Conservation (phyloP, 768 basidiomycete species). For the Leccinum imitatum region DNA sequence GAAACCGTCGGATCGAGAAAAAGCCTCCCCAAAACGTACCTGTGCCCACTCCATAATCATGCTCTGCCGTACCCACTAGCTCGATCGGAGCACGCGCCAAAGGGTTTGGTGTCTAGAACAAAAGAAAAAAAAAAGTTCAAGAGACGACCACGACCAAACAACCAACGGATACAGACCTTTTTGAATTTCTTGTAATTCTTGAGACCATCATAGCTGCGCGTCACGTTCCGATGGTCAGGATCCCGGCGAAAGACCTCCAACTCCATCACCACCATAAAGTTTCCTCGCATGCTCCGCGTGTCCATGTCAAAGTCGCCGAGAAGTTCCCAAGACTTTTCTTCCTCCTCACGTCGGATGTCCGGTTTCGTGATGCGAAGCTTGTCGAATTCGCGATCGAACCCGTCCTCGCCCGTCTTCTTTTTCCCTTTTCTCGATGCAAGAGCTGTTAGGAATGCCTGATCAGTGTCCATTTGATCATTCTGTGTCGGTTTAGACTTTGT, state of each 20-base stretch:
- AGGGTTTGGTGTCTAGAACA: slow-evolving; percentile 28
- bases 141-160: slow-evolving; percentile 7
- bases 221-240: slow-evolving; percentile 22
- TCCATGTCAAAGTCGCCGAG: slow-evolving; percentile 63
- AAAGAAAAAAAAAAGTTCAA: neutral
- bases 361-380: slow-evolving; percentile 70
- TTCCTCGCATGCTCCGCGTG: slow-evolving; percentile 59
- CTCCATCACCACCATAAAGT: slow-evolving; percentile 78
- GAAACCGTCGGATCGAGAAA: neutral
- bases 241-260: slow-evolving; percentile 50
- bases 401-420: slow-evolving; percentile 60
- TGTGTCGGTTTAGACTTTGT: slow-evolving; percentile 6
- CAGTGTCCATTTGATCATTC: slow-evolving; percentile 46
- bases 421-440: slow-evolving; percentile 70
- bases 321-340: slow-evolving; percentile 55
- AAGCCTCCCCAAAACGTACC: slow-evolving; percentile 33
- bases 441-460: slow-evolving; percentile 67
- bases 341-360: slow-evolving; percentile 46
- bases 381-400: slow-evolving; percentile 79
- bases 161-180: slow-evolving; percentile 44
- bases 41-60: slow-evolving; percentile 54
- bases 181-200: slow-evolving; percentile 81
- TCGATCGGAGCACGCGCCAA: slow-evolving; percentile 43
- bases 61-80: slow-evolving; percentile 48
- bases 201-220: slow-evolving; percentile 43